Base-by-base conservation (phyloP, 306 rosid genomes). In the Inga oerstediana region DNA sequence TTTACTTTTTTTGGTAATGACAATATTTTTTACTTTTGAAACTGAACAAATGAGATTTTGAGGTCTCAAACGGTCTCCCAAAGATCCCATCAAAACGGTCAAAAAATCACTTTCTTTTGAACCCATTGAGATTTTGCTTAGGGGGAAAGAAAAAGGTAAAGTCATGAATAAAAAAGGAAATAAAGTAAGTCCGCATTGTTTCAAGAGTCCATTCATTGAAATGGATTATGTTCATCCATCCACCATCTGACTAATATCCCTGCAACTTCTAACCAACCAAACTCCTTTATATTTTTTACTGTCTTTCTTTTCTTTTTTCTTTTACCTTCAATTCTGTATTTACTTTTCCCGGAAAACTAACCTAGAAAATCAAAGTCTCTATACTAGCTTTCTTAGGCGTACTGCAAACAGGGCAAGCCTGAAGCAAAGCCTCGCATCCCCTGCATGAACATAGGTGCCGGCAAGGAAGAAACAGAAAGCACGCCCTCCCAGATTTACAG, bases 361-460 rank as follows among this genome's bases (percentile, higher is more conserved):
- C 87, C 90, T 88, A 94, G 90, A 85, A 87, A 86, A 90, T 89
- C 87, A 91, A 68, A 75, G 97, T 89, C 88, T 94, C 97, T 68
- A 94, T 90, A 72, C 84, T 82, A 46, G 90, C 88, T 69, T 90
- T 96, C 93, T 92, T 94, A 34, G 82, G 85, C 84, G 84, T 73
- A 68, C 52, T 61, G 79, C 98, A 92, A 8, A 94, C 89, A 6
- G 97, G 98, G 82, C 98, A 96, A 69, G 86, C 83, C 81, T 92
- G 85, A 61, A 96, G 87, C 48, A 75, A 72, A 24, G 85, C n/a
- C 73, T 92, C 94, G 17, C 99, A 96, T 59, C 24, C 84, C 76
- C 84, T 84, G 90, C 99, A 95, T 51, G 90, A 93, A 77, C 91
- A 89, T 46, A 95, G 91, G 80, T 95, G 98, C 78, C 98, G 87